A percentile compares a stretch with the other conserved stretches of the same genome.
Evolutionary conservation across 2,329 filamentous ascomycete species (phyloP).

Genomic region (Penicillium sp.): DNA sequence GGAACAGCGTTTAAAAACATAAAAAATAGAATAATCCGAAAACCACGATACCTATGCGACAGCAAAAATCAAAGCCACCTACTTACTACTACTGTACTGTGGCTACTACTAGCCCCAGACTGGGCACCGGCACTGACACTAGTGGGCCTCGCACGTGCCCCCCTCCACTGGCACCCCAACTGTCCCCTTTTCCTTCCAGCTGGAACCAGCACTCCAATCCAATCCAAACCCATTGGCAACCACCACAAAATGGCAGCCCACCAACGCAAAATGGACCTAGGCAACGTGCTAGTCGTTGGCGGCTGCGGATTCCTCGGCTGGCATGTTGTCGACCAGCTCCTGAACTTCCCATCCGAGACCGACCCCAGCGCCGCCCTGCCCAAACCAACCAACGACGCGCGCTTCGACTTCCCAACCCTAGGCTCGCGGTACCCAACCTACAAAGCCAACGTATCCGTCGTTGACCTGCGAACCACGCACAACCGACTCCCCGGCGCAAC

Average conservation of each 20-base stretch:
- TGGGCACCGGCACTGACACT: too few species aligned
- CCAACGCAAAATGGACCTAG: slow-evolving; percentile 53
- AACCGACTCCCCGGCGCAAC: slow-evolving; percentile 67
- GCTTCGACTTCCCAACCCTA: slow-evolving; percentile 43
- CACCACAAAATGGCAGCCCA: slow-evolving; percentile 36
- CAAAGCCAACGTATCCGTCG: slow-evolving; percentile 64
- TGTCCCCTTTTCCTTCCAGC: slow-evolving; percentile 24
- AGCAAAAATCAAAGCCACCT: too few species aligned
- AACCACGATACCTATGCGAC: too few species aligned
- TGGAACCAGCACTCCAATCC: not conserved
- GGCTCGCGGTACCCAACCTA: slow-evolving; percentile 47
- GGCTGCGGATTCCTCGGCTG: slow-evolving; percentile 85
- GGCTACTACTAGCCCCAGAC: too few species aligned
- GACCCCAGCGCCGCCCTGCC: slow-evolving; percentile 44
- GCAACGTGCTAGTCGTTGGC: slow-evolving; percentile 76
- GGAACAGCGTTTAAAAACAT: too few species aligned
- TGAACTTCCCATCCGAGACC: slow-evolving; percentile 60
- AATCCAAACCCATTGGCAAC: too few species aligned
- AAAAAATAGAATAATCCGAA: too few species aligned
- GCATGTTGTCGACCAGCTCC: slow-evolving; percentile 76
- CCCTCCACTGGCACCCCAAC: not conserved
- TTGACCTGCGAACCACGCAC: slow-evolving; percentile 72
- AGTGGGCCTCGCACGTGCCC: not conserved
- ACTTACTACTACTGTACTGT: too few species aligned
- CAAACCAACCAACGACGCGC: slow-evolving; percentile 38